These are phyloP conservation scores for Pistacia vera DNA, from an alignment of 345 rosid genomes.

Conservation along the genomic window DNA sequence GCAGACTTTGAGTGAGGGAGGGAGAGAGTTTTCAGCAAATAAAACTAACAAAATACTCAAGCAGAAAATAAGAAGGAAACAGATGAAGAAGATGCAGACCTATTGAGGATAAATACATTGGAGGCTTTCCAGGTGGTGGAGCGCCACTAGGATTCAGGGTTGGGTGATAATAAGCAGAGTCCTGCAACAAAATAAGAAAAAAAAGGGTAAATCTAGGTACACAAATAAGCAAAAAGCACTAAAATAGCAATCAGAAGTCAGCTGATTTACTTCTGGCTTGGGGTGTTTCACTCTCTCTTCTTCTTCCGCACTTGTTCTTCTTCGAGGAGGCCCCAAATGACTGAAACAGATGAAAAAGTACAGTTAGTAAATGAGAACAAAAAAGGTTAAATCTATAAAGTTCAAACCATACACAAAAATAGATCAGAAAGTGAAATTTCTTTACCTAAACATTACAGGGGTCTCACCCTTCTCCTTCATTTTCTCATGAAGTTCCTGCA, in stretches of 20 bases:
- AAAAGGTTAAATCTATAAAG: constrained; percentile 18
- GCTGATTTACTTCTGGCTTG: constrained; percentile 73
- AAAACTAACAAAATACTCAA: constrained; percentile 11
- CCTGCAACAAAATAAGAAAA: constrained; percentile 51
- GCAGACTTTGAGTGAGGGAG: constrained; percentile 15
- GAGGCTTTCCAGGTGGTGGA: constrained; percentile 99
- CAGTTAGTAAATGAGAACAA: constrained; percentile 25
- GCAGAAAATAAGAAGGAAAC: constrained; percentile 1
- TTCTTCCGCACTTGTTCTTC: constrained; percentile 81
- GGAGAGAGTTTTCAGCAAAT: background rate
- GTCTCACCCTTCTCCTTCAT: constrained; percentile 95
- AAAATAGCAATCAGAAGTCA: constrained; percentile 20
- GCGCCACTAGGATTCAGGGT: constrained; percentile 97
- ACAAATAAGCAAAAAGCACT: constrained; percentile 12
- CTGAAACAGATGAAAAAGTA: constrained; percentile 51
- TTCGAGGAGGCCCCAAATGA: constrained; percentile 84
- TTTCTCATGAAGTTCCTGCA: constrained; percentile 87
- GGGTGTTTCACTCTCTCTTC: constrained; percentile 82
- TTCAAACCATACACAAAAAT: constrained; percentile 1
- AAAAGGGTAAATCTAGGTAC: constrained; percentile 11
- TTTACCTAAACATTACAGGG: constrained; percentile 96
- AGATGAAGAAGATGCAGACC: constrained; percentile 40
- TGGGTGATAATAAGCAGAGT: constrained; percentile 96
- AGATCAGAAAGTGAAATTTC: constrained; percentile 6
- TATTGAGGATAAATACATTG: constrained; percentile 89